A percentile compares a stretch with the other conserved stretches of the same genome.
phyloP scores from a whole-genome alignment of 805 yeast species.

The Tetrapisispora taiwanensis region DNA sequence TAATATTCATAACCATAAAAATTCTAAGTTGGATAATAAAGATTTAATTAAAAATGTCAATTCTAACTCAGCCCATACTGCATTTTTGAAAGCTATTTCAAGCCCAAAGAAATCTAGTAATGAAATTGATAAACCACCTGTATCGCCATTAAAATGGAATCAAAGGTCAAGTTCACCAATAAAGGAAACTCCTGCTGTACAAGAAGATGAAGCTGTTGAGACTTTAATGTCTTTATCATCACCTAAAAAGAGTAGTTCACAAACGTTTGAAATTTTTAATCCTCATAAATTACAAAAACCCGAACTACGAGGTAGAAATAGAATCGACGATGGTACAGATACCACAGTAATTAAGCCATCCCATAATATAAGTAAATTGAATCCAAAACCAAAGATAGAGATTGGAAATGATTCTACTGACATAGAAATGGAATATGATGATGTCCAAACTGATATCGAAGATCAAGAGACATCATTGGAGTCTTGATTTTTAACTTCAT shows the following conservation, averaged over 20 bases:
- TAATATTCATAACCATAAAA: not conserved
- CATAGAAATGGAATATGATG: conserved; percentile 3
- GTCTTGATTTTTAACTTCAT: not conserved
- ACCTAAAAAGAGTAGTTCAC: conserved; percentile 16
- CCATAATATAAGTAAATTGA: not conserved
- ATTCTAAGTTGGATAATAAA: not conserved
- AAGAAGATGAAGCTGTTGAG: conserved; percentile 33
- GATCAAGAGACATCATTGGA: conserved; percentile 1
- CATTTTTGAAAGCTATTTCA: conserved; percentile 32
- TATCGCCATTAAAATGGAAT: conserved; percentile 7
- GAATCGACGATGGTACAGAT: not conserved
- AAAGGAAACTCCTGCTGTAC: conserved; percentile 15
- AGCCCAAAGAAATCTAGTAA: conserved; percentile 8
- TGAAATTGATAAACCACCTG: not conserved
- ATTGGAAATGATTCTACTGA: not conserved
- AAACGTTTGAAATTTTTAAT: not conserved
- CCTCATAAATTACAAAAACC: too few species aligned
- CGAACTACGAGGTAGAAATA: not conserved
- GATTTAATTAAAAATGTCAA: not conserved
- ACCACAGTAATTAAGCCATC: not conserved
- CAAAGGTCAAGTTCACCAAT: not conserved
- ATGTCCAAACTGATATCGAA: conserved; percentile 18
- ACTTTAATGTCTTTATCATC: conserved; percentile 35
- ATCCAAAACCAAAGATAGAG: not conserved
- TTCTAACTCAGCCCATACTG: conserved; percentile 32